These are phyloP conservation scores for Phaeoacremonium minimum DNA, from an alignment of 2,329 filamentous ascomycete genomes.

Conservation along the genomic window DNA sequence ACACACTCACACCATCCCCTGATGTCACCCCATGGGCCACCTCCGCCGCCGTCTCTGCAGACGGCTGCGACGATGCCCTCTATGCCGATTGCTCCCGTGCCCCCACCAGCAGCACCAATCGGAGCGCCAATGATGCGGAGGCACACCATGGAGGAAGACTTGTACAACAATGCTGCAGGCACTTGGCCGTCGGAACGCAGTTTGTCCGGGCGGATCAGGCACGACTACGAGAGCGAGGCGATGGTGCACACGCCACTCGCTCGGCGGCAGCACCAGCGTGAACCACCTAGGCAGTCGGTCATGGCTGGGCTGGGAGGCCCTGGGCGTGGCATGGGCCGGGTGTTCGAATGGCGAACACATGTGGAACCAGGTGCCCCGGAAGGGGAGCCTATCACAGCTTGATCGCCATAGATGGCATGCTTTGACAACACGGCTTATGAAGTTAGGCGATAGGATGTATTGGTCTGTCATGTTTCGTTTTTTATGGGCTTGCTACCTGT, in stretches of 20 bases:
- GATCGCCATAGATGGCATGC: no score
- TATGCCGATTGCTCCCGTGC: conserved; percentile 27
- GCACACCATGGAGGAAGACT: conserved; percentile 35
- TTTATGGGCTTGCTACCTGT: no score
- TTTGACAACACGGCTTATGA: no score
- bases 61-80: conserved; percentile 23
- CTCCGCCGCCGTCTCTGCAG: conserved; percentile 18
- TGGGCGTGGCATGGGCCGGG: conserved; percentile 40
- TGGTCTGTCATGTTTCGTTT: no score
- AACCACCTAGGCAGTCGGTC: conserved; percentile 31
- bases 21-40: no score
- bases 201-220: conserved; percentile 6
- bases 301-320: conserved; percentile 42
- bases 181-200: conserved; percentile 18
- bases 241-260: conserved; percentile 20
- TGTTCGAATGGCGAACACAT: conserved; percentile 44
- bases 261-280: conserved; percentile 15
- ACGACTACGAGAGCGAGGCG: conserved; percentile 25
- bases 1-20: conserved; percentile 11
- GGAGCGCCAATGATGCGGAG: conserved; percentile 26
- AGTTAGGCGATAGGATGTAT: no score
- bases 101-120: conserved; percentile 18
- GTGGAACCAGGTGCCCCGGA: conserved; percentile 38
- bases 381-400: no score
- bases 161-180: conserved; percentile 26